phyloP scores from a whole-genome alignment of 2,329 filamentous ascomycete genomes.

The Aspergillus melleus region DNA sequence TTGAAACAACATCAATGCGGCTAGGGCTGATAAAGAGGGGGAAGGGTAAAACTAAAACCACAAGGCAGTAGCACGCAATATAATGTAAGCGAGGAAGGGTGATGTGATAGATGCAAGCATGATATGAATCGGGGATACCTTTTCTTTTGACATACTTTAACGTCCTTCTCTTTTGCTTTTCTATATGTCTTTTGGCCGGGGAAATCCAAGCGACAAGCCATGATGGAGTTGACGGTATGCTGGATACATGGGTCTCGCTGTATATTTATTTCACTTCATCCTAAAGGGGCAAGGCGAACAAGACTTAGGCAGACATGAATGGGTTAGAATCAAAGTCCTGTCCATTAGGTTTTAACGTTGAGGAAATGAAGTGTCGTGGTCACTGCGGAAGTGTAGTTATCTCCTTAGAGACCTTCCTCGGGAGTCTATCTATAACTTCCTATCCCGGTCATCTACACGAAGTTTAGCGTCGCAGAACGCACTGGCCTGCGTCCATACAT shows the following conservation, averaged over 20 bases:
- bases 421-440: no score
- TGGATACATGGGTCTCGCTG: neutral
- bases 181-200: neutral
- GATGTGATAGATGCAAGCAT: neutral
- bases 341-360: neutral
- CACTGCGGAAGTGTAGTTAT: no score
- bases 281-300: neutral
- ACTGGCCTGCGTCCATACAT: no score
- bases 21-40: neutral
- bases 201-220: neutral
- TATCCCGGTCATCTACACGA: no score
- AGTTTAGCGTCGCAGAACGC: no score
- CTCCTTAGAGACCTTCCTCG: neutral
- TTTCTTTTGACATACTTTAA: neutral
- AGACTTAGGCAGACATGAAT: neutral
- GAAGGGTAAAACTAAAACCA: neutral
- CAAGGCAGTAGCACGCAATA: neutral
- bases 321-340: neutral
- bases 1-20: neutral
- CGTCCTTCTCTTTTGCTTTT: neutral
- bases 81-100: neutral
- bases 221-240: neutral
- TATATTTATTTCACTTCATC: slow-evolving; percentile 1
- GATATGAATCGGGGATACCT: neutral
- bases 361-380: neutral